Evolutionary conservation across 2,329 filamentous ascomycete species (phyloP).

Genomic region (Verticillium klebahnii): DNA sequence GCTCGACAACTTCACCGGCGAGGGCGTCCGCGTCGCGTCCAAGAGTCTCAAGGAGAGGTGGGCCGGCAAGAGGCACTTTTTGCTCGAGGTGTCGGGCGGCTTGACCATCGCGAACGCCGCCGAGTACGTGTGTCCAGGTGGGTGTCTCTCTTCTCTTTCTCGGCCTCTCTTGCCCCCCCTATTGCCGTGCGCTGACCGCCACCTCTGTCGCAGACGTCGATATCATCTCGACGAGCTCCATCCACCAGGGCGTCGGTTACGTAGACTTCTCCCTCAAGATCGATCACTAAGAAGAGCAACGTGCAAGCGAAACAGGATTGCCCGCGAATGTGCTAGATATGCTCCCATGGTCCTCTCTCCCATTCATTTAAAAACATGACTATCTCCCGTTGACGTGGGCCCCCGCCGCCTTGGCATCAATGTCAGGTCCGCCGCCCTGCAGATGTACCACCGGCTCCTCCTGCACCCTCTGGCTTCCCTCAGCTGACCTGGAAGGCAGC

Average conservation of each 20-base stretch:
- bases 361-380: not conserved
- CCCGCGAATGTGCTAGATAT: not conserved
- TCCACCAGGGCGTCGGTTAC: constrained; percentile 91
- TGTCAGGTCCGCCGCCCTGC: constrained; percentile 24
- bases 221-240: constrained; percentile 92
- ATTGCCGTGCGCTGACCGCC: not conserved
- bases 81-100: constrained; percentile 91
- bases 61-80: constrained; percentile 66
- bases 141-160: constrained; percentile 22
- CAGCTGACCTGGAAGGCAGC: not conserved
- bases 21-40: constrained; percentile 72
- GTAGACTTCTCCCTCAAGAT: constrained; percentile 98
- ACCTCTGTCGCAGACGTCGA: constrained; percentile 64
- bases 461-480: constrained; percentile 19
- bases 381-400: constrained; percentile 9
- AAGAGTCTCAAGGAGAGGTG: constrained; percentile 73
- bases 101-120: constrained; percentile 80
- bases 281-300: constrained; percentile 30
- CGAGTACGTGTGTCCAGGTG: constrained; percentile 71
- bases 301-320: not conserved
- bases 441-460: constrained; percentile 23
- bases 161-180: not conserved
- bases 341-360: not conserved
- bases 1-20: constrained; percentile 90
- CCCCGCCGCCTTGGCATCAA: constrained; percentile 15